These are phyloP conservation scores for Priceomyces melissophilus DNA, from an alignment of 805 yeast genomes.

Conservation along the genomic window DNA sequence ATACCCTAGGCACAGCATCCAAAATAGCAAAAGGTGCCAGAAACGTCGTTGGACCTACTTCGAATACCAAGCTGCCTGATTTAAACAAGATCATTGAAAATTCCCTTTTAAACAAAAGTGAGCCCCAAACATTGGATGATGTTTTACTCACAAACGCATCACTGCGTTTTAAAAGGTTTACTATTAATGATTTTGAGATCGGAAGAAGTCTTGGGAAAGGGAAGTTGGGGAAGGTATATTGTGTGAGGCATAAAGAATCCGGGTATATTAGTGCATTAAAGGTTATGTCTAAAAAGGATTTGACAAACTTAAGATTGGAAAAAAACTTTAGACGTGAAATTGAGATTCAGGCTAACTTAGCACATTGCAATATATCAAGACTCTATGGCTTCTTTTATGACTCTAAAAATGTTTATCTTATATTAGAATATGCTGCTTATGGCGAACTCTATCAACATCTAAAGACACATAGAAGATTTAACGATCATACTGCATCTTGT, in stretches of 20 bases:
- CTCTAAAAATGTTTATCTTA: constrained; percentile 69
- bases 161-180: constrained; percentile 5
- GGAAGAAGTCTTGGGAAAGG: constrained; percentile 91
- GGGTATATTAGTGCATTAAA: constrained; percentile 88
- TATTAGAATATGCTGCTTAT: constrained; percentile 78
- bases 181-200: constrained; percentile 71
- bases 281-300: constrained; percentile 82
- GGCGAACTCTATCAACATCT: constrained; percentile 84
- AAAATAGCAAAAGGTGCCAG: not conserved
- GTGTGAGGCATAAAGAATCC: constrained; percentile 70
- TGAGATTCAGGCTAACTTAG: constrained; percentile 77
- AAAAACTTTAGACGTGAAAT: constrained; percentile 87
- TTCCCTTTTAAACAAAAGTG: constrained; percentile 1
- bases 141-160: constrained; percentile 3
- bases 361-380: constrained; percentile 78
- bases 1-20: constrained; percentile 3
- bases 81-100: not conserved
- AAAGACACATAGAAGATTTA: constrained; percentile 63
- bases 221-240: constrained; percentile 87
- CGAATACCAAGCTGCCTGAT: constrained; percentile 6
- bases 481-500: constrained; percentile 69
- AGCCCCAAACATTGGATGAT: not conserved
- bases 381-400: constrained; percentile 87
- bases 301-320: constrained; percentile 71
- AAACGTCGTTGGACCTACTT: not conserved